Base-by-base conservation (phyloP, 2,329 filamentous ascomycete species). In the Penicillium frequentans region DNA sequence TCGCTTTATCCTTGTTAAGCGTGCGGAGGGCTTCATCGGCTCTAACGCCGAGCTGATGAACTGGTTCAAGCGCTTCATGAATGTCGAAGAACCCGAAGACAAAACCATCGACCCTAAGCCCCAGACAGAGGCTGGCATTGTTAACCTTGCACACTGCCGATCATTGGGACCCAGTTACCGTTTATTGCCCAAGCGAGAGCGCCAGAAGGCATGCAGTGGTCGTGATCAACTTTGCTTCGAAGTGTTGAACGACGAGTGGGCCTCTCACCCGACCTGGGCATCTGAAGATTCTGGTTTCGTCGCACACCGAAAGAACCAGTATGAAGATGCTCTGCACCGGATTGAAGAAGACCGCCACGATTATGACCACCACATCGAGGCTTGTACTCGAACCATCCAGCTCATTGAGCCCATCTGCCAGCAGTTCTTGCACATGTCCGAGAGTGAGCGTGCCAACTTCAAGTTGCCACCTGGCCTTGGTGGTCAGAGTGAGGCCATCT, bases 331-430 rank as follows among this genome's bases (percentile, higher is more conserved):
- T 31, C 85, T 99, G 9, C 95, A 99, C 71, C 85, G 95, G 21
- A 97, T 99, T 59, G 95, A 99, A 75, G 95, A 99, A 75, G 95
- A 99, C 73, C 90, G 95, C 5, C 95, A 99, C 70, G 95, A 99
- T 71, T 99, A 99, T 68, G 95, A 99, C 74, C 96, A 96, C 77
- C 95, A 97, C 71, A 98, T 99, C 52, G 95, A 99, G 76, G 90
- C 91, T 9, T 96, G 95, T 69, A 86, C 90, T 59, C 93, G 96
- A 65, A 97, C 95, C 49, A 96, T 99, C 57, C 95, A 98, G 75
- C 86, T 99, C 5, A 85, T 99, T 42, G 93, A 98, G 72, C 95
- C 95, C 0, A 91, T 98, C 57, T 92, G 91, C 1, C 92, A 96
- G 69, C 90, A 96, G 69, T 90, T 99, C 75, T 82, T 93, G 16